These are phyloP conservation scores for Hyphodiscus sp. DNA, from an alignment of 2,329 filamentous ascomycete species.

Conservation along the genomic window DNA sequence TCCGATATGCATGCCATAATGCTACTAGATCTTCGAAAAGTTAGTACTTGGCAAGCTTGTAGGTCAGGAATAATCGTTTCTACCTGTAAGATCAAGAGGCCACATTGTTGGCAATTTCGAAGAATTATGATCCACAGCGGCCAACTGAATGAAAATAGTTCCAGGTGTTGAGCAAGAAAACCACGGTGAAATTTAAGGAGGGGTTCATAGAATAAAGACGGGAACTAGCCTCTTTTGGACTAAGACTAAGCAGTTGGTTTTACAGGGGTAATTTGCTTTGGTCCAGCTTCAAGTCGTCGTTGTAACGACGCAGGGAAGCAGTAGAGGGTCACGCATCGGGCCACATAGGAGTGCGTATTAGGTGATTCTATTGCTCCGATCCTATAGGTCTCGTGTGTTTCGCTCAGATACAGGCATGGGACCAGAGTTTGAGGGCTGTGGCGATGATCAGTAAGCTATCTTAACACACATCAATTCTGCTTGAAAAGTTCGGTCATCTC, in stretches of 20 bases:
- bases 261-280: neutral
- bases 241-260: neutral
- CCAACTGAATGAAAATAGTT: neutral
- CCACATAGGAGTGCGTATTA: no score
- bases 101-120: constrained; percentile 13
- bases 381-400: no score
- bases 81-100: constrained; percentile 18
- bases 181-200: neutral
- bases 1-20: constrained; percentile 41
- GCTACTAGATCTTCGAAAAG: constrained; percentile 20
- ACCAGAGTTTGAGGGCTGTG: no score
- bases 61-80: neutral
- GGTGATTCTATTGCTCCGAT: no score
- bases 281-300: no score
- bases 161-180: neutral
- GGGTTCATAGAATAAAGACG: neutral
- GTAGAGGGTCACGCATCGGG: no score
- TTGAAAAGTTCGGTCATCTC: no score
- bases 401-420: no score
- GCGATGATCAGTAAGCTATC: no score
- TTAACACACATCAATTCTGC: no score
- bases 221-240: neutral
- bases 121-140: constrained; percentile 14
- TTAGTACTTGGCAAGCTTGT: neutral
- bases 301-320: no score